These are phyloP conservation scores for Pestalotiopsis sp. DNA, from an alignment of 2,329 filamentous ascomycete species.

Conservation along the genomic window DNA sequence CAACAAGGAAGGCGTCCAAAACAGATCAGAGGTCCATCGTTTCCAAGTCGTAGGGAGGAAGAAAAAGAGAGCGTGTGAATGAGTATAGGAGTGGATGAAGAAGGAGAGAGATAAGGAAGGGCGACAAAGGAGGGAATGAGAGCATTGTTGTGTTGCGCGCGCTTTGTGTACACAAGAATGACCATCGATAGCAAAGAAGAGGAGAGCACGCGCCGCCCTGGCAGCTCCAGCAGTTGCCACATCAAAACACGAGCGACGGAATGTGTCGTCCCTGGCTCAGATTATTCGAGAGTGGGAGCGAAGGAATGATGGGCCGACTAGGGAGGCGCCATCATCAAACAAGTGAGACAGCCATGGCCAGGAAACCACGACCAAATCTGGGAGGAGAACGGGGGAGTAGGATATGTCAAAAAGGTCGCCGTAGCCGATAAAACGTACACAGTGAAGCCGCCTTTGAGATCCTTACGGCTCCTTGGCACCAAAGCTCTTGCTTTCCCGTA, in stretches of 20 bases:
- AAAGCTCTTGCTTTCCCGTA: not conserved
- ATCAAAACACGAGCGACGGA: conserved; percentile 15
- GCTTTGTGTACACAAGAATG: conserved; percentile 17
- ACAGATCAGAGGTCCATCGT: not conserved
- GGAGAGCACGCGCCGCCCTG: not conserved
- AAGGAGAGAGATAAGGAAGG: conserved; percentile 1
- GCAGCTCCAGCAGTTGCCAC: not conserved
- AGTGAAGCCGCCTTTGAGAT: not conserved
- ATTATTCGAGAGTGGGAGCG: conserved; percentile 14
- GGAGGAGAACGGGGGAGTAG: not conserved
- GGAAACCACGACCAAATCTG: not conserved
- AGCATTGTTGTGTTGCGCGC: conserved; percentile 22
- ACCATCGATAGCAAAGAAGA: not conserved
- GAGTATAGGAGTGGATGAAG: not conserved
- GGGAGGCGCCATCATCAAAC: conserved; percentile 20
- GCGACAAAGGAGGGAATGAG: conserved; percentile 14
- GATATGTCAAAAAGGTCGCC: not conserved
- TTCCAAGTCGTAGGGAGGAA: conserved; percentile 2
- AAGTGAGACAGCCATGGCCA: conserved; percentile 2
- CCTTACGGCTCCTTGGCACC: no score
- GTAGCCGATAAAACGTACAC: not conserved
- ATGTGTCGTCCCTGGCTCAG: conserved; percentile 20
- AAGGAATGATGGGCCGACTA: conserved; percentile 27
- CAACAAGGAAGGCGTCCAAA: not conserved
- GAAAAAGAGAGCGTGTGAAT: conserved; percentile 11